Evolutionary conservation across 78 protist species (phyloP), one percentile per base, ranked within the genome.

Genomic region (Chrysochromulina parva): DNA sequence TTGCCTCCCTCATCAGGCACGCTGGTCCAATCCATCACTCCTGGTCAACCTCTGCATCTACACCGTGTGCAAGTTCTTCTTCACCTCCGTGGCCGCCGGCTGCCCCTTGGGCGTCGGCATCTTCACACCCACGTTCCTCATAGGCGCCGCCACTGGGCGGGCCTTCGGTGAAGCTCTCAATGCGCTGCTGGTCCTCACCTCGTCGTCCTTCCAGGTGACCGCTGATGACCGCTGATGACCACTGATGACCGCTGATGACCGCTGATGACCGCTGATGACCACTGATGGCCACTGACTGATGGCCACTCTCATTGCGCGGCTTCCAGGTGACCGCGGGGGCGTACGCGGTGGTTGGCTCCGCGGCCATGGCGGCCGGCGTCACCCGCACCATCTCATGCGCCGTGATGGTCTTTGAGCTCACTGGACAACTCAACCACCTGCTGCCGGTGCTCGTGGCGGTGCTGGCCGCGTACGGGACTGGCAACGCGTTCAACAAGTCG

Each of bases 281-380:
- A 38, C 38, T 38, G 38, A 38, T 38, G 38, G 38, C 38, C 38
- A 38, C 38, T 38, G 38, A 38, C 38, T 38, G 38, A 38, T 38
- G 38, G 38, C 38, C 38, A 38, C 38, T 38, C 38, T 38, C 38
- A 38, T 38, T 38, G 38, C 38, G 38, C 38, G 28, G 4, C 24
- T 3, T 11, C 16, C 26, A 2, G 60, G 26, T 76, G 54, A 73
- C 62, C 24, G 80, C 97, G 20, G 93, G 95, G 48, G 97, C 94
- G 10, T 96, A 95, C 85, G 96, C 96, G 0, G 97, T 96, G 7
- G 96, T 96, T 17, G 97, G 96, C 13, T 95, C 96, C 11, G 97
- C 97, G 11, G 95, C 96, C 0, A n/a, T 95, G 6, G 94, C 96
- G 50, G 94, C 95, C 48, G 97, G 96, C 16, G 91, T 94, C 1